Evolutionary conservation across 306 rosid genomes (phyloP).

Genomic region (Hippophae tibetana): DNA sequence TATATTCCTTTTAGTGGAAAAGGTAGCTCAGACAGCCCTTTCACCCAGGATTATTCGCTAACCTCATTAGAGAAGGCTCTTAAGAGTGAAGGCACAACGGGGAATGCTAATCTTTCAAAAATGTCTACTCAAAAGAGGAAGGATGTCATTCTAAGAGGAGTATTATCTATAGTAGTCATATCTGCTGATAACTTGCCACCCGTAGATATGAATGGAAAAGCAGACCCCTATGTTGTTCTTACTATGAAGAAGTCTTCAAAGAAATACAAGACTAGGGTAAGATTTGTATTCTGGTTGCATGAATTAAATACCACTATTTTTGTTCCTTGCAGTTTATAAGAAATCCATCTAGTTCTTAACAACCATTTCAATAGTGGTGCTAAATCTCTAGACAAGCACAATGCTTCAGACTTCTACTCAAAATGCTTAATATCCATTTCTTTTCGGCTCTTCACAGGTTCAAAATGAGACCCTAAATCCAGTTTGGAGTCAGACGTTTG

Average conservation of each 20-base stretch:
- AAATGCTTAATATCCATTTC: neutral
- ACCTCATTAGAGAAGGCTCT: slow-evolving; percentile 69
- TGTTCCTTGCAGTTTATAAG: neutral
- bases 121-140: slow-evolving; percentile 40
- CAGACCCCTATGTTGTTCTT: slow-evolving; percentile 81
- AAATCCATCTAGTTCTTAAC: neutral
- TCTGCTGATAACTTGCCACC: slow-evolving; percentile 81
- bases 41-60: slow-evolving; percentile 45
- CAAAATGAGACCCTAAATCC: slow-evolving; percentile 73
- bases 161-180: slow-evolving; percentile 73
- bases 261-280: slow-evolving; percentile 77
- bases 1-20: slow-evolving; percentile 65
- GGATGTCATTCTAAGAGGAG: slow-evolving; percentile 74
- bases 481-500: slow-evolving; percentile 90
- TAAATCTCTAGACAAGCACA: neutral
- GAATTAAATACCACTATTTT: neutral
- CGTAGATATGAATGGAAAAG: slow-evolving; percentile 82
- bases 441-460: slow-evolving; percentile 40
- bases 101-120: slow-evolving; percentile 18
- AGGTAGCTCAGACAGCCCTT: slow-evolving; percentile 39
- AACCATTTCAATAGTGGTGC: neutral
- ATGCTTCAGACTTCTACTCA: neutral
- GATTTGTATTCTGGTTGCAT: slow-evolving; percentile 10
- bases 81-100: slow-evolving; percentile 32
- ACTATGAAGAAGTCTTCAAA: slow-evolving; percentile 65